A percentile compares a stretch with the other conserved stretches of the same genome.
Conservation (phyloP, 495 filamentous ascomycete species). For the Penicillium cosmopolitanum region DNA sequence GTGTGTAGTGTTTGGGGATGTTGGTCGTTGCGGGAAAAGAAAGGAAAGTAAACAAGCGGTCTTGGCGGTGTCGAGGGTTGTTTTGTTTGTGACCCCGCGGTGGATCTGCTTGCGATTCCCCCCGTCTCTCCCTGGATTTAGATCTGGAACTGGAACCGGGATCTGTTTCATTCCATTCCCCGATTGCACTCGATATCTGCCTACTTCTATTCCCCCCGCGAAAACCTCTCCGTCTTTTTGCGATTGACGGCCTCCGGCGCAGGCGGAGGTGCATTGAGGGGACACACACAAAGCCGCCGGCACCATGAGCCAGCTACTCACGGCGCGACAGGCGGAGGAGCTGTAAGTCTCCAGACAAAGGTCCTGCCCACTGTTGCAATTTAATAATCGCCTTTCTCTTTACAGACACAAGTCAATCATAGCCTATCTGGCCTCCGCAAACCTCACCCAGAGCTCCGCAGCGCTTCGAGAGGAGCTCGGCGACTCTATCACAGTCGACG, state of each 20-base stretch:
- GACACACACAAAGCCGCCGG: constrained; percentile 29
- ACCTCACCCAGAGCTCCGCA: constrained; percentile 67
- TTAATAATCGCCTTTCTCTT: constrained; percentile 11
- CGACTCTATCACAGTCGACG: constrained; percentile 61
- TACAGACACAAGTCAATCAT: constrained; percentile 87
- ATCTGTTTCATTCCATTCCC: background rate
- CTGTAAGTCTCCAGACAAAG: constrained; percentile 59
- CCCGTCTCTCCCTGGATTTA: background rate
- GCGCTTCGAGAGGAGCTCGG: constrained; percentile 56
- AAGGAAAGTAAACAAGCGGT: constrained; percentile 38
- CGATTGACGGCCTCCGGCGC: constrained; percentile 18
- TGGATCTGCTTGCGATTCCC: constrained; percentile 18
- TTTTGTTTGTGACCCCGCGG: constrained; percentile 36
- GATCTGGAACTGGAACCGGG: no score
- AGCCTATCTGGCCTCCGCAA: constrained; percentile 78
- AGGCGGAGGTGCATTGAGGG: constrained; percentile 28
- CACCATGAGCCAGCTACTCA: constrained; percentile 76
- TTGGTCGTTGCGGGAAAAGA: constrained; percentile 8
- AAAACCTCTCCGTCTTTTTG: background rate
- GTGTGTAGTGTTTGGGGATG: background rate
- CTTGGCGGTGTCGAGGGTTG: constrained; percentile 35
- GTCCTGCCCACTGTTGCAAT: background rate
- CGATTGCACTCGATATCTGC: no score
- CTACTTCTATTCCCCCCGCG: no score
- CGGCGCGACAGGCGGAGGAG: constrained; percentile 82